phyloP scores from a whole-genome alignment of 345 rosid species.

The Eucalyptus polybractea region DNA sequence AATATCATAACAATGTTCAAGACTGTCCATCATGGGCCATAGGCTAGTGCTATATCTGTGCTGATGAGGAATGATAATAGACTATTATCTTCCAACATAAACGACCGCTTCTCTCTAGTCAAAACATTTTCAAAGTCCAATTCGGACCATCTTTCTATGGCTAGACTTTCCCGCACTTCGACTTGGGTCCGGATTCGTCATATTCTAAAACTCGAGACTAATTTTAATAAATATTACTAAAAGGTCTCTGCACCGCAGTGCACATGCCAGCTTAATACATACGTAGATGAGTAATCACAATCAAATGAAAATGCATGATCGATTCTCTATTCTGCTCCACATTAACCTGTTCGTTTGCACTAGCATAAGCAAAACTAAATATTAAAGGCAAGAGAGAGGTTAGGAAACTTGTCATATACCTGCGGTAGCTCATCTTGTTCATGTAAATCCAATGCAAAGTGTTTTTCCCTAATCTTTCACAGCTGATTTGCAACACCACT shows the following conservation, averaged over 20 bases:
- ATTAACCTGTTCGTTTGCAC: too few relatives aligned
- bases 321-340: neutral
- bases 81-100: neutral
- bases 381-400: neutral
- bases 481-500: neutral
- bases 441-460: neutral
- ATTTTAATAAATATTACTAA: neutral
- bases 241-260: neutral
- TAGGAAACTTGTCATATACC: neutral
- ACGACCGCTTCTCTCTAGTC: neutral
- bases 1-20: neutral
- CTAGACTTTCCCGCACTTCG: neutral
- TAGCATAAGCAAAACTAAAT: neutral
- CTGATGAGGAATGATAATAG: neutral
- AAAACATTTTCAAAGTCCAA: neutral
- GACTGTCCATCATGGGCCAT: neutral
- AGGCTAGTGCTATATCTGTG: neutral
- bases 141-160: rapidly evolving
- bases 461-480: neutral
- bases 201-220: neutral
- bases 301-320: neutral
- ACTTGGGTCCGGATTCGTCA: rapidly evolving
- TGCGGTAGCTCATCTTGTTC: neutral
- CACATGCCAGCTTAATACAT: neutral
- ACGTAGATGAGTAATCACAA: rapidly evolving